Evolutionary conservation across 805 yeast species (phyloP).

Genomic region (Zygoascus tannicola): DNA sequence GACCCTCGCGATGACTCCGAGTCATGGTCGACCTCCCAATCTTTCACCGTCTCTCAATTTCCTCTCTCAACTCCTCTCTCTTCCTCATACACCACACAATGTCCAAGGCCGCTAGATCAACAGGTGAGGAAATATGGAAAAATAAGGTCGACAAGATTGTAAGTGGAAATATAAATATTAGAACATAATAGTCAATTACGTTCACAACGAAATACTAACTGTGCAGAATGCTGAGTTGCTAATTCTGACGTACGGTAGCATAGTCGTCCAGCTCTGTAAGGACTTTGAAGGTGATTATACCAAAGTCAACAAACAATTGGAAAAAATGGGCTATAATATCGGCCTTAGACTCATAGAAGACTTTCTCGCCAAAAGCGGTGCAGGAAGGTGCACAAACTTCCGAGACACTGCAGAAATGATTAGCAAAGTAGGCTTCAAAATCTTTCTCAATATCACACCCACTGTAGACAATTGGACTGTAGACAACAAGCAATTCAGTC

Average conservation of each 20-base stretch:
- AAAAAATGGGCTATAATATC: slow-evolving; percentile 90
- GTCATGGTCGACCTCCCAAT: no score
- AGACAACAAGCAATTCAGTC: slow-evolving; percentile 65
- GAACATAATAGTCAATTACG: no score
- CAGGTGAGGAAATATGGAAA: slow-evolving; percentile 91
- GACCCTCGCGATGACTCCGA: no score
- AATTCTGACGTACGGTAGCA: slow-evolving; percentile 90
- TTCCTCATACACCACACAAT: no score
- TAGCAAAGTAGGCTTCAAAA: slow-evolving; percentile 80
- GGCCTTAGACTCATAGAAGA: slow-evolving; percentile 90
- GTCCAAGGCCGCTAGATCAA: slow-evolving; percentile 26
- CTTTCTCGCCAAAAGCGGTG: slow-evolving; percentile 79
- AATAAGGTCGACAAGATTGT: slow-evolving; percentile 75
- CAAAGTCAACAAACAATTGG: slow-evolving; percentile 76
- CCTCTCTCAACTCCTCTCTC: no score
- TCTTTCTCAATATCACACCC: slow-evolving; percentile 79
- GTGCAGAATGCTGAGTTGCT: slow-evolving; percentile 76
- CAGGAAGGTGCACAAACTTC: slow-evolving; percentile 70
- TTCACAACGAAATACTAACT: no score
- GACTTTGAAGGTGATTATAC: slow-evolving; percentile 69
- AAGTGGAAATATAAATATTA: slow-evolving; percentile 26
- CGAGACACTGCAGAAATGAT: slow-evolving; percentile 82
- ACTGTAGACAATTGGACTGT: slow-evolving; percentile 62
- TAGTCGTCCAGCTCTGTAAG: slow-evolving; percentile 82
- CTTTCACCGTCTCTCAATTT: no score